Evolutionary conservation across 306 rosid genomes (phyloP), one percentile per base, ranked within the genome.

Genomic region (Vigna mungo): DNA sequence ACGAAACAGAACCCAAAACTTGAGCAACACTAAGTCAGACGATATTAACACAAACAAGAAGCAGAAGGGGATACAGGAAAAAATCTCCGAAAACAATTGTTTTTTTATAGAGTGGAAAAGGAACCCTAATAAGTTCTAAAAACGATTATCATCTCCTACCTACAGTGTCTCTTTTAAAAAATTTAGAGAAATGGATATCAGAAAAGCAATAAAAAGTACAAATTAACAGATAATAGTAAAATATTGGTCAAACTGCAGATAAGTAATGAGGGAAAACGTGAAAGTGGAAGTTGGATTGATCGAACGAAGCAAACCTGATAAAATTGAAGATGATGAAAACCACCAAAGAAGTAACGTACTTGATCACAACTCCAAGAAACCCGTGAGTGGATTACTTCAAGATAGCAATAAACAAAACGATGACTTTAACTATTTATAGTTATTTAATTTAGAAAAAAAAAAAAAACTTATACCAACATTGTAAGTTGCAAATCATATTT

Each of bases 301-400:
- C 15, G n/a, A 23, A 12, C 17, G 73, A 80, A 62, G 17, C 36
- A 25, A 53, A 87, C 86, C 86, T 80, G 37, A 34, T 37, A 72
- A 68, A 74, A 61, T 17, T 2, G 52, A 27, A 59, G 41, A 59
- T 27, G 65, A 23, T 49, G 84, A 75, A 68, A 55, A 81, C 41
- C 39, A 39, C 32, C 18, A 30, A 48, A 58, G 52, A 62, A 23
- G 68, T 37, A 41, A 34, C 52, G 53, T 67, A 67, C 80, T 68
- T 44, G 81, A 89, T 81, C 78, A 81, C 73, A 59, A 84, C 78
- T 54, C 70, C 23, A 47, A n/a, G 61, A 70, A 67, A 61, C 66
- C 60, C 59, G 79, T 7, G 51, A 39, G 32, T 64, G 68, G 79
- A 62, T 65, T 81, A 70, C 84, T 72, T 71, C 76, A 71, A 34